These are phyloP conservation scores for Auxenochlorella pyrenoidosa DNA, from an alignment of 139 green algal genomes.

Conservation along the genomic window DNA sequence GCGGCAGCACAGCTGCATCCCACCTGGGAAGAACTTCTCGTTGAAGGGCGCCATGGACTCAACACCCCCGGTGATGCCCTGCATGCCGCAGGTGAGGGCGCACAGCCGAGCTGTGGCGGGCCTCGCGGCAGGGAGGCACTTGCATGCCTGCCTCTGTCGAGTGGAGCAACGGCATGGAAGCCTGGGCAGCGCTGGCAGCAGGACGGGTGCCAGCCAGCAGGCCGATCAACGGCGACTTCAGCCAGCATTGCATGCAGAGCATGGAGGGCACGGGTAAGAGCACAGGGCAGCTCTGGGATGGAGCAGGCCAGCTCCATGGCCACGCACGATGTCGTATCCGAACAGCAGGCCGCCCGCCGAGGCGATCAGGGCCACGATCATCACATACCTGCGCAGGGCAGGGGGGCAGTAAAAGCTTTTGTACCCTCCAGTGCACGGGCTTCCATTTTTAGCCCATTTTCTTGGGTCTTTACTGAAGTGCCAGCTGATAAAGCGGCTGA, in stretches of 20 bases:
- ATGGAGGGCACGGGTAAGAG: no score
- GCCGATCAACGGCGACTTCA: no score
- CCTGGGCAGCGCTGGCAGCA: no score
- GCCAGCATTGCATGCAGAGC: background rate
- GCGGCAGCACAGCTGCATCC: background rate
- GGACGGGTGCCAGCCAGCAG: no score
- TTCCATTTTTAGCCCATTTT: no score
- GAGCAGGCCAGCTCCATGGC: no score
- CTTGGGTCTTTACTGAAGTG: no score
- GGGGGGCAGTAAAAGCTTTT: background rate
- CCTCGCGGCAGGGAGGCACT: background rate
- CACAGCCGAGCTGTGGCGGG: background rate
- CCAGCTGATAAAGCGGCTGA: no score
- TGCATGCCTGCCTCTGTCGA: no score
- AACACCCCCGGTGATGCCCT: constrained; percentile 50
- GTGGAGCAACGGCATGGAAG: no score
- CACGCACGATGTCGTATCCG: background rate
- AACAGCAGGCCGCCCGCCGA: constrained; percentile 16
- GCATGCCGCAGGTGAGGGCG: background rate
- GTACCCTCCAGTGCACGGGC: no score
- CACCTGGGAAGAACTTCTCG: constrained; percentile 58
- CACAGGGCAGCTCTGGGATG: no score
- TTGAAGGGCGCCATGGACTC: constrained; percentile 59
- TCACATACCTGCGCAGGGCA: constrained; percentile 4
- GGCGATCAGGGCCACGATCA: constrained; percentile 21